phyloP scores from a whole-genome alignment of 345 rosid genomes.

The Jatropha curcas region DNA sequence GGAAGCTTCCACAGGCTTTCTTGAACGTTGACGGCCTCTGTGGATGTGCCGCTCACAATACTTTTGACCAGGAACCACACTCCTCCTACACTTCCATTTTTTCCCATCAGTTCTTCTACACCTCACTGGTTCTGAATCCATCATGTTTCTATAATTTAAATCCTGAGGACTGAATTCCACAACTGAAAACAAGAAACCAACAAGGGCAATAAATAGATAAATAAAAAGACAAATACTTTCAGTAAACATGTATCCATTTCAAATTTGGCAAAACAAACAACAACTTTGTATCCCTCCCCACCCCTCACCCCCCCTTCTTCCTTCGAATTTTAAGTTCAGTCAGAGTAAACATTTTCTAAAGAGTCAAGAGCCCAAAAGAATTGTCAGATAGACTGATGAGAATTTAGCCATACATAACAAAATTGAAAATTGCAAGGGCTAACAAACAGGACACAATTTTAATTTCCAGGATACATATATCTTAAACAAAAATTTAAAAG shows the following conservation, averaged over 20 bases:
- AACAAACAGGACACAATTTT: neutral
- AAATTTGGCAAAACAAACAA: too few species aligned
- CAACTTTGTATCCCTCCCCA: too few species aligned
- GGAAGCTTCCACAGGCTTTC: constrained; percentile 78
- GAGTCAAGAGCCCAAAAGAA: neutral
- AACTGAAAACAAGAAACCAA: constrained; percentile 32
- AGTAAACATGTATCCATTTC: neutral
- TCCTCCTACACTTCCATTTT: constrained; percentile 69
- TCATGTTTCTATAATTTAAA: constrained; percentile 28
- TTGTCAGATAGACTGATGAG: neutral
- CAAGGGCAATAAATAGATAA: neutral
- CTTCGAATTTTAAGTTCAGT: neutral
- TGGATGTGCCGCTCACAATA: constrained; percentile 73
- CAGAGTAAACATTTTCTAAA: neutral
- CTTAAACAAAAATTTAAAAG: too few species aligned
- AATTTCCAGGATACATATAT: neutral
- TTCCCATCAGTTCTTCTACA: constrained; percentile 86
- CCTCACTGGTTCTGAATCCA: constrained; percentile 59
- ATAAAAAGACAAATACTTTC: neutral
- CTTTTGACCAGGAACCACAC: constrained; percentile 51
- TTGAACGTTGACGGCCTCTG: constrained; percentile 79
- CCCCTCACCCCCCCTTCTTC: too few species aligned
- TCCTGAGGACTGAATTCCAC: constrained; percentile 34
- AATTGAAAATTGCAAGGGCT: too few species aligned
- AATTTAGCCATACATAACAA: too few species aligned